A percentile compares a stretch with the other conserved stretches of the same genome.
phyloP scores from a whole-genome alignment of 2,329 filamentous ascomycete genomes.

The Nemania serpens region DNA sequence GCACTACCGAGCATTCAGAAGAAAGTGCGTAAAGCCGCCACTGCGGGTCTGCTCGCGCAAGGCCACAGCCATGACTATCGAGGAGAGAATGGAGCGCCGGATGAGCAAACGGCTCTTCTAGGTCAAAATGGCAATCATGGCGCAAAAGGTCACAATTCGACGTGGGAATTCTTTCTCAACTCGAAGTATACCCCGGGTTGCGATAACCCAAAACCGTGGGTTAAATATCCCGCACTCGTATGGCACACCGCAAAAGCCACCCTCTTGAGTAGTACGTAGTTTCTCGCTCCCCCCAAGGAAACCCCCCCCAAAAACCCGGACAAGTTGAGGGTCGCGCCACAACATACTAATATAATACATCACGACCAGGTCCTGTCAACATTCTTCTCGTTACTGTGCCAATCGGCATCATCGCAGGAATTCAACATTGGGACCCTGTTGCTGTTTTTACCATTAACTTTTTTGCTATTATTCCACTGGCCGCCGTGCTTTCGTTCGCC shows the following conservation, averaged over 20 bases:
- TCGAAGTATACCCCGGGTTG: conserved; percentile 56
- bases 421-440: conserved; percentile 65
- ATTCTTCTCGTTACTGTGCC: conserved; percentile 75
- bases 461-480: conserved; percentile 77
- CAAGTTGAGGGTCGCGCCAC: not conserved
- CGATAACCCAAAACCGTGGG: conserved; percentile 51
- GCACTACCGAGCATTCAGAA: conserved; percentile 37
- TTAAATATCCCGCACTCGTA: conserved; percentile 52
- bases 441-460: conserved; percentile 79
- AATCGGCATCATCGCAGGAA: conserved; percentile 70
- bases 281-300: too few species aligned
- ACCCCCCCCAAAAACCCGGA: not conserved
- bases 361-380: conserved; percentile 62
- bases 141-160: conserved; percentile 35
- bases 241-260: conserved; percentile 64
- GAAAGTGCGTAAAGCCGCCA: conserved; percentile 36
- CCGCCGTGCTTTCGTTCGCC: conserved; percentile 74
- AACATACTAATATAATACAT: conserved; percentile 29
- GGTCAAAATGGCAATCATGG: conserved; percentile 30
- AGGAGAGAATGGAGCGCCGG: conserved; percentile 34
- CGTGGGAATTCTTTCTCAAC: conserved; percentile 55
- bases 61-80: conserved; percentile 10
- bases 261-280: conserved; percentile 60
- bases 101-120: conserved; percentile 38
- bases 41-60: conserved; percentile 11